A percentile compares a stretch with the other conserved stretches of the same genome.
phyloP scores from a whole-genome alignment of 306 rosid species.

The Vigna hirtella region DNA sequence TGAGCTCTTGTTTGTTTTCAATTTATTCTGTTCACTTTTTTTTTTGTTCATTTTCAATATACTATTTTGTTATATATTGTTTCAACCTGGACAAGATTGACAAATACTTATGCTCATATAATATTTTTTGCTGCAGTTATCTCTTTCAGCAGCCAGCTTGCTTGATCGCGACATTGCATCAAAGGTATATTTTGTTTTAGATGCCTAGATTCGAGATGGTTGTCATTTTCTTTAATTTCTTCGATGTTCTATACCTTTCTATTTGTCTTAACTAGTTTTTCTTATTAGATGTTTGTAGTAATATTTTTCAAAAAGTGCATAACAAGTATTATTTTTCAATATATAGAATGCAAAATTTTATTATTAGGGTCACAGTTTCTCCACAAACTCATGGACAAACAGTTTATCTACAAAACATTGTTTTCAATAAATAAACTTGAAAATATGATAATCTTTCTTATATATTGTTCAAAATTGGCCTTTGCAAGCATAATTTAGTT shows the following conservation, averaged over 20 bases:
- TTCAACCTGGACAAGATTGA: background rate
- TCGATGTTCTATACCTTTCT: background rate
- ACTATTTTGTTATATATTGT: background rate
- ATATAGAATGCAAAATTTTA: background rate
- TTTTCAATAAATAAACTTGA: background rate
- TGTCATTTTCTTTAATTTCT: background rate
- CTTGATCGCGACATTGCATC: conserved; percentile 67
- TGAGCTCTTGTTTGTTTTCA: background rate
- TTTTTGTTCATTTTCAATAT: background rate
- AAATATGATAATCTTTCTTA: background rate
- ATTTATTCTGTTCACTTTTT: background rate
- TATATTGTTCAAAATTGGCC: background rate
- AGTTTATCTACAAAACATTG: background rate
- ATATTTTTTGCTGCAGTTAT: conserved; percentile 61
- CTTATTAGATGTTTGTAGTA: background rate
- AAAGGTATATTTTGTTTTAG: conserved; percentile 45
- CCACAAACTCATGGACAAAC: conserved; percentile 13
- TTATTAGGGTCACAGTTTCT: background rate
- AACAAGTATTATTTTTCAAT: background rate
- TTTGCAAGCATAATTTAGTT: conserved; percentile 6
- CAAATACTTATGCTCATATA: conserved; percentile 39
- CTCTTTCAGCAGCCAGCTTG: conserved; percentile 69
- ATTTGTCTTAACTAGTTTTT: conserved; percentile 1
- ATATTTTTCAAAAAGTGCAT: conserved; percentile 1
- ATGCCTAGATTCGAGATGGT: background rate